Percentiles rank a stretch among this genome's conserved stretches.
phyloP scores from a whole-genome alignment of 1,284 basidiomycete genomes.

The Melampsora americana region DNA sequence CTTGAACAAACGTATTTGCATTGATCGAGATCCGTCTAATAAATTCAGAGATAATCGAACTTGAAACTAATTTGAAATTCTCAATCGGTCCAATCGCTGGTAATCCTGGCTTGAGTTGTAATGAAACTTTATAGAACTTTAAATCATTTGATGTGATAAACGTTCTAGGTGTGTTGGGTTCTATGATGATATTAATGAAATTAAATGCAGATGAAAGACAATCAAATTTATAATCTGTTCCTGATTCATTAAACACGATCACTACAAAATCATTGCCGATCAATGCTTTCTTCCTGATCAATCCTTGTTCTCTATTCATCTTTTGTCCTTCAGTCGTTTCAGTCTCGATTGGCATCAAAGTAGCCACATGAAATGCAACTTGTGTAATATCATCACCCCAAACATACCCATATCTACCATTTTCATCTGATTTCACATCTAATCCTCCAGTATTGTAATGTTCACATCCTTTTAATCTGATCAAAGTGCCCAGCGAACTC shows the following conservation, averaged over 20 bases:
- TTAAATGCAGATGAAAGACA: conserved; percentile 91
- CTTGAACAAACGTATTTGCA: conserved; percentile 79
- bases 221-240: conserved; percentile 79
- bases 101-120: conserved; percentile 81
- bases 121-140: conserved; percentile 85
- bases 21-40: conserved; percentile 80
- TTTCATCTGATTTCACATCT: conserved; percentile 79
- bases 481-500: conserved; percentile 79
- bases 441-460: conserved; percentile 86
- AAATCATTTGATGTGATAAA: conserved; percentile 59
- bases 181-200: conserved; percentile 95
- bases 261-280: conserved; percentile 93
- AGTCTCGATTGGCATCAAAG: conserved; percentile 85
- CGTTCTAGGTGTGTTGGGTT: conserved; percentile 70
- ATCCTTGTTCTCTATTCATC: conserved; percentile 45
- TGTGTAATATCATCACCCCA: conserved; percentile 99
- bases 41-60: conserved; percentile 73
- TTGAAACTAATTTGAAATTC: conserved; percentile 85
- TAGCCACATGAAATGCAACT: conserved; percentile 90
- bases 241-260: conserved; percentile 97
- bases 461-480: conserved; percentile 79
- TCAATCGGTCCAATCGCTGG: conserved; percentile 86
- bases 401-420: conserved; percentile 81
- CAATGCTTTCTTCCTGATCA: conserved; percentile 72
- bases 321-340: conserved; percentile 56